A percentile compares a stretch with the other conserved stretches of the same genome.
These are phyloP conservation scores for Ceratobasidium sp. DNA, from an alignment of 1,284 basidiomycete genomes.

Conservation along the genomic window DNA sequence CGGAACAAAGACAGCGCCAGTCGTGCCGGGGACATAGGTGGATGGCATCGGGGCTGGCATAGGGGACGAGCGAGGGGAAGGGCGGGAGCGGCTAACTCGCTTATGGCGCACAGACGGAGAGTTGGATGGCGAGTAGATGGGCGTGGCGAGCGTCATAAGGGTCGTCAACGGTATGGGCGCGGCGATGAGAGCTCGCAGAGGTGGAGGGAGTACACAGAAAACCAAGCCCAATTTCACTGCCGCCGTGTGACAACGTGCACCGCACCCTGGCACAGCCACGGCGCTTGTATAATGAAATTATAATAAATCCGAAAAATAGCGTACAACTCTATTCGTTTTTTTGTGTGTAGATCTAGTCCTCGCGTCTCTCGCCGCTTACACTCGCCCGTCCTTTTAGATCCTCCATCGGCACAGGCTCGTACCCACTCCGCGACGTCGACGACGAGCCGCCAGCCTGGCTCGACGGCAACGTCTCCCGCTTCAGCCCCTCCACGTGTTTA, in stretches of 20 bases:
- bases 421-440: slow-evolving; percentile 51
- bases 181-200: background rate
- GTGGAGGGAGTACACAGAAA: background rate
- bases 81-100: slow-evolving; percentile 24
- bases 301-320: background rate
- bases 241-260: slow-evolving; percentile 31
- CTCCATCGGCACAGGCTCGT: slow-evolving; percentile 66
- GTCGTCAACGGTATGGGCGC: background rate
- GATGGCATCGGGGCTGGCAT: background rate
- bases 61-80: slow-evolving; percentile 8
- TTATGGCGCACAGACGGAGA: slow-evolving; percentile 22
- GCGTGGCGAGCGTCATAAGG: slow-evolving; percentile 13
- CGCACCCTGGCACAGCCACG: slow-evolving; percentile 17
- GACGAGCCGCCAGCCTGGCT: background rate
- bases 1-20: slow-evolving; percentile 5
- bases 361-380: background rate
- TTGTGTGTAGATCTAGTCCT: slow-evolving; percentile 5
- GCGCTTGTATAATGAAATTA: background rate
- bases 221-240: slow-evolving; percentile 1
- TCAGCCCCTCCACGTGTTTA: slow-evolving; percentile 74
- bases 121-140: slow-evolving; percentile 6
- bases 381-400: slow-evolving; percentile 60
- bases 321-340: slow-evolving; percentile 2
- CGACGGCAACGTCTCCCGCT: slow-evolving; percentile 41
- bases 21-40: slow-evolving; percentile 10